Percentiles rank a stretch among this genome's conserved stretches.
Evolutionary conservation across 2,329 filamentous ascomycete species (phyloP).

Genomic region (Colletotrichum destructivum): DNA sequence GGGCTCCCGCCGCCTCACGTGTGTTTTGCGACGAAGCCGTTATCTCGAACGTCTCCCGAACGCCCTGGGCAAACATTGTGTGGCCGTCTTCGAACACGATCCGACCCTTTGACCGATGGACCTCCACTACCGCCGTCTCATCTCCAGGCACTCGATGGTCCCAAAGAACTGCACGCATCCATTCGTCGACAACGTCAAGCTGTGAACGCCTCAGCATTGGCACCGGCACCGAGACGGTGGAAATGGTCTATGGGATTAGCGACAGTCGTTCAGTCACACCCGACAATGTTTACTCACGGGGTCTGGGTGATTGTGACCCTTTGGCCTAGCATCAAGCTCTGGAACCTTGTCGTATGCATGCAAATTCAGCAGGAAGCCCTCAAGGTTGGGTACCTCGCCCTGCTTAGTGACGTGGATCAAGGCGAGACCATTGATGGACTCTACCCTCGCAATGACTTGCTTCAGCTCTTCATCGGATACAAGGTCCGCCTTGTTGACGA

Average conservation of each 20-base stretch:
- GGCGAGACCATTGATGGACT: constrained; percentile 91
- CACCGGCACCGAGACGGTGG: constrained; percentile 82
- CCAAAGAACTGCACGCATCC: constrained; percentile 90
- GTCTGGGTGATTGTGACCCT: constrained; percentile 93
- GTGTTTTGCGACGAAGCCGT: constrained; percentile 70
- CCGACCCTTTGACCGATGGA: constrained; percentile 90
- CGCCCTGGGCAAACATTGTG: constrained; percentile 88
- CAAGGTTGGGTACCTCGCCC: constrained; percentile 84
- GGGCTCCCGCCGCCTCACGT: constrained; percentile 46
- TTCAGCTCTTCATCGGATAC: constrained; percentile 79
- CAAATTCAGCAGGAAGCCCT: constrained; percentile 89
- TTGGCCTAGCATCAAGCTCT: constrained; percentile 77
- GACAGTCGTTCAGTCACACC: constrained; percentile 23
- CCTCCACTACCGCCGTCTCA: constrained; percentile 72
- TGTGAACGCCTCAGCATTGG: constrained; percentile 71
- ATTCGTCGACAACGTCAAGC: constrained; percentile 79
- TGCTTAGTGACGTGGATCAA: constrained; percentile 86
- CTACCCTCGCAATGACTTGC: constrained; percentile 78
- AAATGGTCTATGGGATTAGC: constrained; percentile 76
- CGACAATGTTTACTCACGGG: constrained; percentile 69
- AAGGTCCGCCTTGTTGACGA: constrained; percentile 94
- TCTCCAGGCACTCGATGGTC: constrained; percentile 74
- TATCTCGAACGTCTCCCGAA: constrained; percentile 94
- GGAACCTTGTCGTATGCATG: constrained; percentile 92
- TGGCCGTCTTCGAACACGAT: constrained; percentile 76